Evolutionary conservation across 768 basidiomycete species (phyloP), one percentile per base, ranked within the genome.

Genomic region (Lactifluus subvellereus): DNA sequence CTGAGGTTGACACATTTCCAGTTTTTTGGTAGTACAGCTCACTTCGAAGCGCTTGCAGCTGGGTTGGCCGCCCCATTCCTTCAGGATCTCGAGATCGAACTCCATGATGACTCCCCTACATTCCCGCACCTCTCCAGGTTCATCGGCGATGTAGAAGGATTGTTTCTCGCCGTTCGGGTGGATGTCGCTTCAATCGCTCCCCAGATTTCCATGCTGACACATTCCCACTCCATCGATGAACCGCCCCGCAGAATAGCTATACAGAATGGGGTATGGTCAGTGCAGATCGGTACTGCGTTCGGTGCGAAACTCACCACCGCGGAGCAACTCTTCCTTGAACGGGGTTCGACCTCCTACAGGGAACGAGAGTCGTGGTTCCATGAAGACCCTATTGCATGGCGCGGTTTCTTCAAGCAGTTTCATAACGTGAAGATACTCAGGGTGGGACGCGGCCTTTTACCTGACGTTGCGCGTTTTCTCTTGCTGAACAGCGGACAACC

Each of bases 21-120:
- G 40, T 57, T 35, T 38, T 0, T 0, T 6, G 56, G 61, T n/a
- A 3, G 3, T 37, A 3, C 7, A 2, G 1, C 1, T 20, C 32
- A 9, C n/a, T 37, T 62, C 11, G 18, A 62, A 1, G 13, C 5
- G 22, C 50, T 62, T 3, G 3, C 45, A 18, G 40, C 35, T 9
- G 42, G 50, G 13, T 47, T 62, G 11, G 6, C 43, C 20, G 61
- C 43, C 9, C n/a, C 45, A 20, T 20, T 10, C n/a, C 45, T 45
- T n/a, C 45, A 45, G 9, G n/a, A 20, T 20, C 2, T 45, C 18
- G 9, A 18, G 3, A 18, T 43, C 3, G 16, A 45, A 9, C 18
- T 20, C 18, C 1, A 7, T 0, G n/a, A 8, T 45, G 8, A 9
- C 45, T 2, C 0, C 42, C 10, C 1, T 1, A 8, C 1, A 1